Base-by-base conservation (phyloP, 2,329 filamentous ascomycete species). In the Teratosphaeria nubilosa region DNA sequence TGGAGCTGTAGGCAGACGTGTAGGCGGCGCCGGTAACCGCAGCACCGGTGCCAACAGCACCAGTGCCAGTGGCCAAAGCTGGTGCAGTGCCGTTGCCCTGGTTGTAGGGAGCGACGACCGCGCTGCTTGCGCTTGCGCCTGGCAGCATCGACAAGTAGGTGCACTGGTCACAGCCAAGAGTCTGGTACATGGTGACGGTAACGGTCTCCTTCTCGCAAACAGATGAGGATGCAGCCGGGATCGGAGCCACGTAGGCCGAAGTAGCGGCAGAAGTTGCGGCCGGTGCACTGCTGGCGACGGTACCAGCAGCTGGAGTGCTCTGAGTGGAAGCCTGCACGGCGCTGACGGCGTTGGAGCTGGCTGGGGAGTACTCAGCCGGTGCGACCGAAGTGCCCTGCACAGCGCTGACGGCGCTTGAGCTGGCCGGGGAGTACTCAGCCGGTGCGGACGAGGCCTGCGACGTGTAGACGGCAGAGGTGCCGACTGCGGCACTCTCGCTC, bases 91-190 rank as follows among this genome's bases (percentile, higher is more conserved):
- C 31, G 51, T 53, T 53, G 25, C 13, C 51, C 25, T 16, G 25
- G 31, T 7, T 53, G 41, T 48, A 48, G 24, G 51, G 51, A 6
- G 14, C 25, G 16, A 22, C 25, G 4, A 34, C 25, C 16, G 51
- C 24, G 31, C 51, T 53, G 25, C 51, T 53, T 11, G 51, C 24
- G 25, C 51, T 53, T 11, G 51, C 24, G 1, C 34, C 16, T 22
- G 25, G 31, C 4, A 41, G 34, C 58, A 59, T 59, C 16, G 58
- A 57, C 9, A 55, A 60, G 56, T 60, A 60, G 6, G 58, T 55
- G 58, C 58, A 57, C 41, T 37, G 37, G 30, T 57, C 55, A 27
- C 58, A 57, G 45, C 31, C 37, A 20, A 55, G 51, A 11, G 58
- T 57, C 27, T 51, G 50, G 45, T 52, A 59, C 48, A 59, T 51